A percentile compares a stretch with the other conserved stretches of the same genome.
These are phyloP conservation scores for Raffaelea arxii DNA, from an alignment of 2,329 filamentous ascomycete species.

Conservation along the genomic window DNA sequence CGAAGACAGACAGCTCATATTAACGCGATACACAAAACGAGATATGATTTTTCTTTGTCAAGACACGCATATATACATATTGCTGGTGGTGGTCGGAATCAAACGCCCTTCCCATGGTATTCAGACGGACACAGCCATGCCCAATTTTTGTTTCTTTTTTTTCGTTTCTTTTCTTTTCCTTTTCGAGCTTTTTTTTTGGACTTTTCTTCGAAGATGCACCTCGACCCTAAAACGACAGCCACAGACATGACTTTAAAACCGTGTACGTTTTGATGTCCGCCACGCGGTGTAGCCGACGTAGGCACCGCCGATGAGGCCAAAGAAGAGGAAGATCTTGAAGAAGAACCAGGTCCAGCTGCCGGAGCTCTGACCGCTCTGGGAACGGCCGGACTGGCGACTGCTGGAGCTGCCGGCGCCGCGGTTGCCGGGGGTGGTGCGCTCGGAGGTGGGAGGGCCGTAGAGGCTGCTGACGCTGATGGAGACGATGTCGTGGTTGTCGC, in stretches of 20 bases:
- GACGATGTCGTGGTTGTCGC: constrained; percentile 96
- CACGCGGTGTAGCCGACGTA: constrained; percentile 86
- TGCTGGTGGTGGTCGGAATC: constrained; percentile 1
- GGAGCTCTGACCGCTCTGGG: constrained; percentile 24
- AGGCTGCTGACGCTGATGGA: constrained; percentile 79
- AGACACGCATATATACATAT: constrained; percentile 2
- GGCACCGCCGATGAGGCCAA: constrained; percentile 56
- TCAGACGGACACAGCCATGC: neutral
- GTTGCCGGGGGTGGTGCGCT: constrained; percentile 27
- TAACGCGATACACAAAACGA: neutral
- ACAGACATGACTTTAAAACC: too few species aligned
- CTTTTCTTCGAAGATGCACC: too few species aligned
- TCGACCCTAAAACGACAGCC: too few species aligned
- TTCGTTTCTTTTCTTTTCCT: too few species aligned
- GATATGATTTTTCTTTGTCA: too few species aligned
- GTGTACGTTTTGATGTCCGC: too few species aligned
- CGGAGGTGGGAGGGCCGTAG: constrained; percentile 51
- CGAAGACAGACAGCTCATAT: too few species aligned
- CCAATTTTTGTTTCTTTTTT: too few species aligned
- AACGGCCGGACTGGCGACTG: constrained; percentile 16
- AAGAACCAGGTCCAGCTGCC: constrained; percentile 56
- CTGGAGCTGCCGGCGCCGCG: constrained; percentile 17
- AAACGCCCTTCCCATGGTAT: constrained; percentile 3
- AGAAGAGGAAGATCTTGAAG: constrained; percentile 73
- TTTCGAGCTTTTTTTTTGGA: too few species aligned